Conservation (phyloP, 352 stramenopile genomes). For the Globisporangium heterothallicum region DNA sequence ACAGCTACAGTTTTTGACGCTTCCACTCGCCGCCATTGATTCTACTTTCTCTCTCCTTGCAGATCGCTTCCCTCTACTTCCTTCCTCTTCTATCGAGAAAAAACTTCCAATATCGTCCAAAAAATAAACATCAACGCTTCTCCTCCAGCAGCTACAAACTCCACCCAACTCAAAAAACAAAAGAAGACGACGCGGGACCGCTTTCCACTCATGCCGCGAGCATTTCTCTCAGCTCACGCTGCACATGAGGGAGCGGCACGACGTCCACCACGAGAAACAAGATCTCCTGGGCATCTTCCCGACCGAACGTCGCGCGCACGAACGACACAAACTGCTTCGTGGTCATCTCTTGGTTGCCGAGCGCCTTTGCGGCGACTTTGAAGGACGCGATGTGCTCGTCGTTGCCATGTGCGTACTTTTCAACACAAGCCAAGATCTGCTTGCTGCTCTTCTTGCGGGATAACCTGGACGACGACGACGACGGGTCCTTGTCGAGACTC, state of each 20-base stretch:
- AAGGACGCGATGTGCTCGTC: constrained; percentile 45
- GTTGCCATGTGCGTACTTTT: constrained; percentile 44
- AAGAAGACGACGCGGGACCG: neutral
- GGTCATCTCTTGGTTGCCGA: constrained; percentile 70
- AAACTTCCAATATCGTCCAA: neutral
- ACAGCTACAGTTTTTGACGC: constrained; percentile 3
- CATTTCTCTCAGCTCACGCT: constrained; percentile 48
- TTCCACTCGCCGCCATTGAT: neutral
- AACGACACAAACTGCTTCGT: constrained; percentile 56
- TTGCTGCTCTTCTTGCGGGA: constrained; percentile 61
- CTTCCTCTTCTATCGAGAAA: constrained; percentile 2
- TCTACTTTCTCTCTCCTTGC: neutral
- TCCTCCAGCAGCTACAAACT: neutral
- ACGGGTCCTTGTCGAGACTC: constrained; percentile 15
- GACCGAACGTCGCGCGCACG: constrained; percentile 50
- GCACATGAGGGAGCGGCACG: constrained; percentile 51
- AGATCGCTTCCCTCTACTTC: neutral
- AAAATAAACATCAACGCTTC: neutral
- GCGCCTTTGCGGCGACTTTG: constrained; percentile 60
- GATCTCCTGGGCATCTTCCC: constrained; percentile 46
- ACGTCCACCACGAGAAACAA: constrained; percentile 60
- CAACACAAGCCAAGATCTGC: constrained; percentile 63
- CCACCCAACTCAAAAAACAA: neutral
- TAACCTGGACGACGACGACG: constrained; percentile 15
- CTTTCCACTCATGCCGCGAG: constrained; percentile 30